phyloP scores from a whole-genome alignment of 306 rosid genomes.

The Amphicarpaea edgeworthii region DNA sequence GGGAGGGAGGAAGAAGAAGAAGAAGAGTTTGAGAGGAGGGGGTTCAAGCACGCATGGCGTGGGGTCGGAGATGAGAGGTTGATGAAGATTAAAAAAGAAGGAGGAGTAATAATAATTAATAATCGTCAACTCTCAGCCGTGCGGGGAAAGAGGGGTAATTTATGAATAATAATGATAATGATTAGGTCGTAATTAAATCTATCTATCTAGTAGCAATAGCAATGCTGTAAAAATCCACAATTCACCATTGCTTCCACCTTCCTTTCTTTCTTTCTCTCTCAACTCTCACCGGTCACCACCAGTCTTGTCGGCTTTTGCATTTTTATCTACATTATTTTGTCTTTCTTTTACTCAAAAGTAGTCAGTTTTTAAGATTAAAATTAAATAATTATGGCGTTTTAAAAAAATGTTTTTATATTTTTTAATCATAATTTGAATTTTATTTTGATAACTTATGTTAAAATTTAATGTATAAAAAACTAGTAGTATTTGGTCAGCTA shows the following conservation, averaged over 20 bases:
- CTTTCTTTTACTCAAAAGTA: not conserved
- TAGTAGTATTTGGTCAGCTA: no score
- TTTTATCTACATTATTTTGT: not conserved
- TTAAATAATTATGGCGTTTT: no score
- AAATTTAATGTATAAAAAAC: no score
- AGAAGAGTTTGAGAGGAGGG: not conserved
- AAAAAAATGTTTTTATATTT: not conserved
- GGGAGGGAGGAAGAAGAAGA: no score
- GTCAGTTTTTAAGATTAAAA: no score
- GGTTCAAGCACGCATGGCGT: constrained; percentile 42
- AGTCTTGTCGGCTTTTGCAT: not conserved
- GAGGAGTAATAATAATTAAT: constrained; percentile 32
- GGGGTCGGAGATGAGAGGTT: constrained; percentile 53
- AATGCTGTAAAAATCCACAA: constrained; percentile 44
- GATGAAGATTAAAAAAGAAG: constrained; percentile 48
- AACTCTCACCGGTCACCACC: no score
- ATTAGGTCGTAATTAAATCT: constrained; percentile 56
- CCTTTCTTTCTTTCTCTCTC: not conserved
- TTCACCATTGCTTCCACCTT: not conserved
- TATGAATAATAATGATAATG: constrained; percentile 53
- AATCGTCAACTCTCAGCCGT: constrained; percentile 39
- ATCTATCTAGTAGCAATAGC: constrained; percentile 9
- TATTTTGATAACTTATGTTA: not conserved
- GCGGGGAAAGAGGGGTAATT: constrained; percentile 34
- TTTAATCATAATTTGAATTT: not conserved